phyloP scores from a whole-genome alignment of 2,329 filamentous ascomycete species.

The Talaromyces verruculosus region DNA sequence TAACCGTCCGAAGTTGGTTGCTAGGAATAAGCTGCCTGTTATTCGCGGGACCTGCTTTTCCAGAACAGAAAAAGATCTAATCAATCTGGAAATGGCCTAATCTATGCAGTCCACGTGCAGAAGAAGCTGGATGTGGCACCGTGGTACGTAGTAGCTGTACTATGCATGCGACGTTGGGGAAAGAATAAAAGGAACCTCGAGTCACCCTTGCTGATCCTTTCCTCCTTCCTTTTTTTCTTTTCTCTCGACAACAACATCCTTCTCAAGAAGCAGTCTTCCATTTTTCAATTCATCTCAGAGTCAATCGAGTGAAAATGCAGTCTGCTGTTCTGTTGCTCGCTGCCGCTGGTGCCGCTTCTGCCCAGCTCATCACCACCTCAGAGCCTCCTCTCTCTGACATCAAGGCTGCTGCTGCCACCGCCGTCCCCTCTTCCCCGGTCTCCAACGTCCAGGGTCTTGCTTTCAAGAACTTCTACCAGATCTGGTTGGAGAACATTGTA shows the following conservation, averaged over 20 bases:
- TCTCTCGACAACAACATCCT: slow-evolving; percentile 17
- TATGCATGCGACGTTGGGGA: slow-evolving; percentile 18
- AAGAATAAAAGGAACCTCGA: slow-evolving; percentile 22
- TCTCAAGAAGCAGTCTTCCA: slow-evolving; percentile 4
- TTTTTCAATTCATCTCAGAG: neutral
- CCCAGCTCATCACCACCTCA: slow-evolving; percentile 30
- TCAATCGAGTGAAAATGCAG: slow-evolving; percentile 49
- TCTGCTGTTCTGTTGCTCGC: slow-evolving; percentile 29
- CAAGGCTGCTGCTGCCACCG: slow-evolving; percentile 52
- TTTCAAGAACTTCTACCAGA: slow-evolving; percentile 69
- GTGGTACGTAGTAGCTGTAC: slow-evolving; percentile 2
- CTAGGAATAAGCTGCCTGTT: neutral
- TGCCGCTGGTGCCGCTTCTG: slow-evolving; percentile 28
- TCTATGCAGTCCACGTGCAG: slow-evolving; percentile 4
- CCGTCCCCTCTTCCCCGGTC: slow-evolving; percentile 61
- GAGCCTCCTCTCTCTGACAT: slow-evolving; percentile 33
- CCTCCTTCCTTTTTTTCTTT: slow-evolving; percentile 17
- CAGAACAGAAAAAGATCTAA: neutral
- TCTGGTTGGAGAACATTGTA: slow-evolving; percentile 76
- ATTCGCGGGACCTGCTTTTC: neutral
- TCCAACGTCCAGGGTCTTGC: slow-evolving; percentile 67
- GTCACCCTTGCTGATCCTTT: slow-evolving; percentile 20
- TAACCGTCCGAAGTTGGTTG: neutral
- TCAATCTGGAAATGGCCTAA: neutral
- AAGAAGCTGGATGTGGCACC: neutral